phyloP scores from a whole-genome alignment of 1,284 basidiomycete species.

The Pseudomicrostroma phylloplanum region DNA sequence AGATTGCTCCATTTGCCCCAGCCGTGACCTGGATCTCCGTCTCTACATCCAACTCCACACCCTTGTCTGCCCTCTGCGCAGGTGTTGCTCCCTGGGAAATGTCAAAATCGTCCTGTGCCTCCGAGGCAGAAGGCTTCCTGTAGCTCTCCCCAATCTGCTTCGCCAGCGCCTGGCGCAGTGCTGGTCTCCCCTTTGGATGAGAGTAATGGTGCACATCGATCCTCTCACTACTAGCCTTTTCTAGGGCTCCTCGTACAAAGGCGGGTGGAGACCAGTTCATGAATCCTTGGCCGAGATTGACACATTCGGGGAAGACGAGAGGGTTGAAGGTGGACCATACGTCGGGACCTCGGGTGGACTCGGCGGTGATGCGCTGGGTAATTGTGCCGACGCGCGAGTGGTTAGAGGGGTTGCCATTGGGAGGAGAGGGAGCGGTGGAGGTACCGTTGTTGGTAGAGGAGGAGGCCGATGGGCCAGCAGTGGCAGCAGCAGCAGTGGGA shows the following conservation, averaged over 20 bases:
- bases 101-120: conserved; percentile 21
- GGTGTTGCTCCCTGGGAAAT: conserved; percentile 16
- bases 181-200: conserved; percentile 41
- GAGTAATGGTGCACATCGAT: conserved; percentile 48
- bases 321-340: conserved; percentile 50
- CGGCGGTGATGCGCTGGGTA: conserved; percentile 27
- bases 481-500: too few species aligned
- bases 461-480: too few species aligned
- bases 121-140: conserved; percentile 18
- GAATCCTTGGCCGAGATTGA: conserved; percentile 49
- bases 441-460: too few species aligned
- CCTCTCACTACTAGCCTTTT: conserved; percentile 20
- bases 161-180: conserved; percentile 37
- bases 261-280: conserved; percentile 47
- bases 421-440: not conserved
- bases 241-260: conserved; percentile 31
- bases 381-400: not conserved
- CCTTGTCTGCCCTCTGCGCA: conserved; percentile 39
- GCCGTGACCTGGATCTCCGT: conserved; percentile 87
- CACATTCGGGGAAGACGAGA: conserved; percentile 40
- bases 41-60: conserved; percentile 71
- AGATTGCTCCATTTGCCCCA: conserved; percentile 64
- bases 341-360: conserved; percentile 36
- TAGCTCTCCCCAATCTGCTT: conserved; percentile 22
- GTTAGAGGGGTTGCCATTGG: not conserved